Evolutionary conservation across 1,284 basidiomycete species (phyloP).

Genomic region (Ustilago cynodontis): DNA sequence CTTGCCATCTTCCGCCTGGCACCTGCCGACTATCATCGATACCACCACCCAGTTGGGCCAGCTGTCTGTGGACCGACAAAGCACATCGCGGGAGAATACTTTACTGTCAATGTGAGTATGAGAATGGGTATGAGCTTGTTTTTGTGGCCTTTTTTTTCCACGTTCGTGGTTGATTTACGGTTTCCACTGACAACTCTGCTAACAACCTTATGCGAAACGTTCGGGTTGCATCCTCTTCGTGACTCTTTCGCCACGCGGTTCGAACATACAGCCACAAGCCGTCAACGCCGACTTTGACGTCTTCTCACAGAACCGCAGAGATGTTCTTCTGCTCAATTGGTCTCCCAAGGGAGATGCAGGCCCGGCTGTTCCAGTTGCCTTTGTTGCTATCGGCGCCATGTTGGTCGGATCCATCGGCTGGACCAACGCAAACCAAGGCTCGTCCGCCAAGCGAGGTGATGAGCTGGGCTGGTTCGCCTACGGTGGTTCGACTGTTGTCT

Average conservation of each 20-base stretch:
- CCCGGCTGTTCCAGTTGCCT: conserved; percentile 33
- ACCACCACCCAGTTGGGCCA: conserved; percentile 86
- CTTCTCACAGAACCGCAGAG: conserved; percentile 59
- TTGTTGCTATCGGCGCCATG: conserved; percentile 72
- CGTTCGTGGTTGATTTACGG: not conserved
- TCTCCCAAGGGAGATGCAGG: conserved; percentile 28
- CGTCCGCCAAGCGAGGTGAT: conserved; percentile 82
- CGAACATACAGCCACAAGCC: conserved; percentile 48
- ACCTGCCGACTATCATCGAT: conserved; percentile 91
- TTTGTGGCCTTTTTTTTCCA: conserved; percentile 10
- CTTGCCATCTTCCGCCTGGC: conserved; percentile 83
- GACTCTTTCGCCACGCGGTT: conserved; percentile 4
- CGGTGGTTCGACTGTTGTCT: conserved; percentile 61
- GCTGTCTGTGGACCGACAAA: conserved; percentile 75
- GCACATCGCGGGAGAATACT: conserved; percentile 70
- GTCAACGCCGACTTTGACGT: conserved; percentile 64
- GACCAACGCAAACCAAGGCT: conserved; percentile 81
- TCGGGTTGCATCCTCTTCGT: too few species aligned
- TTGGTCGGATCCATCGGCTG: conserved; percentile 78
- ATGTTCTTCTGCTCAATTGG: conserved; percentile 57
- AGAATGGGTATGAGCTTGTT: not conserved
- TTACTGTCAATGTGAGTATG: conserved; percentile 75
- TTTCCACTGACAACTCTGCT: not conserved
- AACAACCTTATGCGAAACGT: not conserved
- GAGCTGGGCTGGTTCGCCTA: conserved; percentile 79